Percentiles rank a stretch among this genome's conserved stretches.
phyloP scores from a whole-genome alignment of 192 early-diverging fungal species.

The Funneliformis geosporum region DNA sequence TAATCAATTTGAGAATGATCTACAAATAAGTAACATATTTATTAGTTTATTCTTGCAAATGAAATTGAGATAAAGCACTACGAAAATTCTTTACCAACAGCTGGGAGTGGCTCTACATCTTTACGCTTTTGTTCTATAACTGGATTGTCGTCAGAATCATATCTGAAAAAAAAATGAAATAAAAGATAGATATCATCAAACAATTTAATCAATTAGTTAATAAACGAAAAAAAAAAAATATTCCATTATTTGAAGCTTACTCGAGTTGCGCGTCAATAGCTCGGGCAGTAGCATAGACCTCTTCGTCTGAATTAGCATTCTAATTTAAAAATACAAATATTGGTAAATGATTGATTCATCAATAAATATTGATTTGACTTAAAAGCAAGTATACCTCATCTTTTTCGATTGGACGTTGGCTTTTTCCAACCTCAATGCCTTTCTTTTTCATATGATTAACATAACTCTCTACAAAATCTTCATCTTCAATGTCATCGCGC shows the following conservation, averaged over 20 bases:
- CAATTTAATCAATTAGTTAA: too few species aligned
- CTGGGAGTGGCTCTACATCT: slow-evolving; percentile 67
- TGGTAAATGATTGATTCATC: background rate
- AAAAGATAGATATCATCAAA: too few species aligned
- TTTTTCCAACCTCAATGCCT: slow-evolving; percentile 71
- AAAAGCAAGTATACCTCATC: slow-evolving; percentile 47
- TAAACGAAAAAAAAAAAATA: background rate
- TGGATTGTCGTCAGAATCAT: slow-evolving; percentile 35
- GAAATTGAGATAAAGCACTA: background rate
- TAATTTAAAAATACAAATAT: slow-evolving; percentile 16
- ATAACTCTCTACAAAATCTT: slow-evolving; percentile 75
- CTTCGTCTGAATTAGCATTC: slow-evolving; percentile 77
- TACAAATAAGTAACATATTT: slow-evolving; percentile 33
- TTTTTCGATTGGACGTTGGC: slow-evolving; percentile 41
- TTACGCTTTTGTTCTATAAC: slow-evolving; percentile 47
- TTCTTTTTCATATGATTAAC: slow-evolving; percentile 74
- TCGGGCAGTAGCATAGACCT: slow-evolving; percentile 79
- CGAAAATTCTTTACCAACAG: slow-evolving; percentile 13
- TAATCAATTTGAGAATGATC: slow-evolving; percentile 72
- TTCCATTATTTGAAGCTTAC: slow-evolving; percentile 32
- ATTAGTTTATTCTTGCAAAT: background rate
- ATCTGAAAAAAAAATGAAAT: slow-evolving; percentile 3
- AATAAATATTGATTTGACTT: background rate
- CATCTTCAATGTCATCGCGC: slow-evolving; percentile 72
- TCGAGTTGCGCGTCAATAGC: slow-evolving; percentile 60